A percentile compares a stretch with the other conserved stretches of the same genome.
Conservation (phyloP, 1,284 basidiomycete species). For the Hortiboletus rubellus region DNA sequence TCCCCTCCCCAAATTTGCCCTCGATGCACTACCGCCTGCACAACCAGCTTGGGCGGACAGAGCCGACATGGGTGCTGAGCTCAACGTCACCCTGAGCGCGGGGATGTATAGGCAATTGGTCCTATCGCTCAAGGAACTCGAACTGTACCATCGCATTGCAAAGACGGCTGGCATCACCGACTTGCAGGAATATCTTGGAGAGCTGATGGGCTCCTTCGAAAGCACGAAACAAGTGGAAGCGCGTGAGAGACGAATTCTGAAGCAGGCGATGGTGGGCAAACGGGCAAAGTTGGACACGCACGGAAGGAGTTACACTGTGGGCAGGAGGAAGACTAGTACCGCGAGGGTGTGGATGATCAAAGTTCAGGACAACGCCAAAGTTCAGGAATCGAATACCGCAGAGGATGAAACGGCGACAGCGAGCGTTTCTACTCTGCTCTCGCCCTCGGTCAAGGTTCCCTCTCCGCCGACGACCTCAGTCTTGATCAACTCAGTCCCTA, state of each 20-base stretch:
- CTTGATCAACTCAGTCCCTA: slow-evolving; percentile 81
- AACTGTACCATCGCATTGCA: slow-evolving; percentile 71
- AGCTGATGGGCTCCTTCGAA: slow-evolving; percentile 66
- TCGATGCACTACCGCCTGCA: slow-evolving; percentile 58
- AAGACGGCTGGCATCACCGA: slow-evolving; percentile 60
- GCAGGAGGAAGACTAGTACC: slow-evolving; percentile 82
- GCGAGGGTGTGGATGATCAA: slow-evolving; percentile 95
- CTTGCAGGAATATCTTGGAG: slow-evolving; percentile 54
- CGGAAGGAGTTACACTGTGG: slow-evolving; percentile 81
- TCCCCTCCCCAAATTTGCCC: slow-evolving; percentile 73
- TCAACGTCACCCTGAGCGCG: slow-evolving; percentile 66
- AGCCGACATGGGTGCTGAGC: slow-evolving; percentile 55
- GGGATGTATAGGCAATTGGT: slow-evolving; percentile 73
- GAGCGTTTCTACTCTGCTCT: slow-evolving; percentile 22
- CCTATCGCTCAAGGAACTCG: slow-evolving; percentile 68
- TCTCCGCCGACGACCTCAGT: slow-evolving; percentile 54
- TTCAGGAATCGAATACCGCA: slow-evolving; percentile 37
- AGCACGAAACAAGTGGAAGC: slow-evolving; percentile 58
- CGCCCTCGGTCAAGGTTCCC: slow-evolving; percentile 15
- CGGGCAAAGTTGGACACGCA: slow-evolving; percentile 63
- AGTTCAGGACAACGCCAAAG: slow-evolving; percentile 48
- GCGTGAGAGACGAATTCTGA: slow-evolving; percentile 44
- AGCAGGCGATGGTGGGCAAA: slow-evolving; percentile 39
- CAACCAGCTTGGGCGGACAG: slow-evolving; percentile 70
- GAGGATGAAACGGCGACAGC: slow-evolving; percentile 12